These are phyloP conservation scores for Chamaenerion angustifolium DNA, from an alignment of 345 rosid genomes.

Conservation along the genomic window DNA sequence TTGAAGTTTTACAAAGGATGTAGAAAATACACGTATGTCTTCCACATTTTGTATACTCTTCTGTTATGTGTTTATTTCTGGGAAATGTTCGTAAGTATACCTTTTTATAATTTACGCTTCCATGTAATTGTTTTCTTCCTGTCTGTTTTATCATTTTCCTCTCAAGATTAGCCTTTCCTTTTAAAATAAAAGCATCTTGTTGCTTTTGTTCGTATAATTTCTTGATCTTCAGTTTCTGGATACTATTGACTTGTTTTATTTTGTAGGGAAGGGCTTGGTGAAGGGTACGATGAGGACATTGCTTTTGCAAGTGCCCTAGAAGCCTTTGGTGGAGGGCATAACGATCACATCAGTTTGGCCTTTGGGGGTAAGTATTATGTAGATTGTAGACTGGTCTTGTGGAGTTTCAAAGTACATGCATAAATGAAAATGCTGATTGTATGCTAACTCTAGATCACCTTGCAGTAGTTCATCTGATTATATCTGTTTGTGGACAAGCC, in stretches of 20 bases:
- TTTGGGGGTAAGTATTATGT: constrained; percentile 99
- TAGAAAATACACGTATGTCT: constrained; percentile 86
- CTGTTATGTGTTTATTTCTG: not conserved
- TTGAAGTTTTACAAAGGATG: constrained; percentile 93
- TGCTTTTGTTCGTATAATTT: too few species aligned
- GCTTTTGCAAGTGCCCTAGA: constrained; percentile 97
- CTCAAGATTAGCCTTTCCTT: too few species aligned
- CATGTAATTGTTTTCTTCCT: too few species aligned
- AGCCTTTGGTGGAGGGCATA: constrained; percentile 97
- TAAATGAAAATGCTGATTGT: not conserved
- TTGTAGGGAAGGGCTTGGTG: constrained; percentile 94
- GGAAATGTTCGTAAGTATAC: not conserved
- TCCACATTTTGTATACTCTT: not conserved
- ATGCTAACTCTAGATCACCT: too few species aligned
- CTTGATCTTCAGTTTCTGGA: constrained; percentile 6
- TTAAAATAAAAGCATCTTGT: too few species aligned
- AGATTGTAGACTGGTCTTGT: constrained; percentile 6
- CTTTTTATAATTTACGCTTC: not conserved
- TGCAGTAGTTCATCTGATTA: too few species aligned
- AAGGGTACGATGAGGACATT: constrained; percentile 92
- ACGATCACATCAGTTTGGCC: constrained; percentile 95
- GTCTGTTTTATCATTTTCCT: too few species aligned
- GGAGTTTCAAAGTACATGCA: not conserved
- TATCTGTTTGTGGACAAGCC: not conserved
- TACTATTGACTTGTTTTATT: constrained; percentile 8